These are phyloP conservation scores for Lactifluus echinatus DNA, from an alignment of 768 basidiomycete genomes.

Conservation along the genomic window DNA sequence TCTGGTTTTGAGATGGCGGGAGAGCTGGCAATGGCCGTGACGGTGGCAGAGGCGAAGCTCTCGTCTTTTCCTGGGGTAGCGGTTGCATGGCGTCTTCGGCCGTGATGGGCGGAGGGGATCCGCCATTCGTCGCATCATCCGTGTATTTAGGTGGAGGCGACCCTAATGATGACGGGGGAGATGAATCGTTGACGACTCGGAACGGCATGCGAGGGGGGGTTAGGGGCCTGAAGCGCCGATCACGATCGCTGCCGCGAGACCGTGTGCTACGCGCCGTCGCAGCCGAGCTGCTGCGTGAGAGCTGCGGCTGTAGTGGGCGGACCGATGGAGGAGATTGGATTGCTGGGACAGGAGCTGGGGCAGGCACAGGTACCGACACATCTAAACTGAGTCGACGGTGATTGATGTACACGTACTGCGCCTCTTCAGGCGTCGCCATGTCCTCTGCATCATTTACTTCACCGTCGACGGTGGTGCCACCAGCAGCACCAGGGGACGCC, in stretches of 20 bases:
- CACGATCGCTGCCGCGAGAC: not conserved
- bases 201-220: conserved; percentile 6
- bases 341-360: not conserved
- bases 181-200: conserved; percentile 15
- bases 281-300: not conserved
- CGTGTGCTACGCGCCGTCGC: not conserved
- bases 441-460: not conserved
- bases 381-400: not conserved
- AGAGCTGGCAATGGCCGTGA: not conserved
- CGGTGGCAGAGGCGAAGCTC: not conserved
- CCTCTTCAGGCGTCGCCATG: not conserved
- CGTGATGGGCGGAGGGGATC: conserved; percentile 8
- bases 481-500: not conserved
- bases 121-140: not conserved
- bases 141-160: conserved; percentile 15
- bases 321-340: not conserved
- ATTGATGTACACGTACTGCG: conserved; percentile 13
- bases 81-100: not conserved
- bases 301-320: not conserved
- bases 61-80: conserved; percentile 1
- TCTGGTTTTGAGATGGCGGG: not conserved
- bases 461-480: not conserved
- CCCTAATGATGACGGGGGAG: not conserved
- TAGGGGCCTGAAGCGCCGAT: not conserved
- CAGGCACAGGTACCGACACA: not conserved